Conservation (phyloP, 805 yeast species). For the Lachancea fermentati region DNA sequence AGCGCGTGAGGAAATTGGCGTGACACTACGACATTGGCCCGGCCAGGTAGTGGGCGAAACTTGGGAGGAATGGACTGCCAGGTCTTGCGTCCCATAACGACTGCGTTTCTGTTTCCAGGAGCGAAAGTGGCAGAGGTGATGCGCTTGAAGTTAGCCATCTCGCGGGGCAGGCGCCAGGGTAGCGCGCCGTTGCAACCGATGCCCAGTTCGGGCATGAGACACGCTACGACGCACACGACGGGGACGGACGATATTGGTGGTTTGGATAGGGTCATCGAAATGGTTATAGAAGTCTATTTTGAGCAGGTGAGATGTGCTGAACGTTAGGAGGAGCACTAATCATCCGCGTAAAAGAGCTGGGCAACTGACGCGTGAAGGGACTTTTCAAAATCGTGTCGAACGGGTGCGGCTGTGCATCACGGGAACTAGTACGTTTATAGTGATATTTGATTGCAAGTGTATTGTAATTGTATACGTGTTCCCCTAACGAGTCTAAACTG, state of each 20-base stretch:
- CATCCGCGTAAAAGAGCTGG: too few relatives aligned
- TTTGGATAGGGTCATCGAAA: slow-evolving; percentile 6
- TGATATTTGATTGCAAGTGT: too few relatives aligned
- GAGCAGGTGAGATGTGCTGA: background rate
- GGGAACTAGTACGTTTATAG: too few relatives aligned
- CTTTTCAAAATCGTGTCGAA: too few relatives aligned
- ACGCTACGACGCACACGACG: slow-evolving; percentile 76
- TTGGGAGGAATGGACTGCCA: slow-evolving; percentile 89
- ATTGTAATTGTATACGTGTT: too few relatives aligned
- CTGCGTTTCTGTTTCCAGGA: slow-evolving; percentile 54
- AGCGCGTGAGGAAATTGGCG: slow-evolving; percentile 30
- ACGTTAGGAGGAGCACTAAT: too few relatives aligned
- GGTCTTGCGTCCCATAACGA: slow-evolving; percentile 92
- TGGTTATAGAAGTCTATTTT: too few relatives aligned
- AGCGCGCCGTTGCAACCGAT: slow-evolving; percentile 77
- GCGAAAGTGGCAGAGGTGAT: slow-evolving; percentile 50
- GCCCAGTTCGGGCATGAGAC: slow-evolving; percentile 71
- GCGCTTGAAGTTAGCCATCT: slow-evolving; percentile 77
- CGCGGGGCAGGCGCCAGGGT: slow-evolving; percentile 84
- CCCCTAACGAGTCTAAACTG: too few relatives aligned
- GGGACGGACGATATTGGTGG: slow-evolving; percentile 22
- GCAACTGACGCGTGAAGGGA: too few relatives aligned
- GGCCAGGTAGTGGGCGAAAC: slow-evolving; percentile 74
- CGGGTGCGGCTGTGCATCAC: too few relatives aligned
- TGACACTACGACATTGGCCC: slow-evolving; percentile 74